phyloP scores from a whole-genome alignment of 2,329 filamentous ascomycete species.

The Nannizziopsis barbatae region DNA sequence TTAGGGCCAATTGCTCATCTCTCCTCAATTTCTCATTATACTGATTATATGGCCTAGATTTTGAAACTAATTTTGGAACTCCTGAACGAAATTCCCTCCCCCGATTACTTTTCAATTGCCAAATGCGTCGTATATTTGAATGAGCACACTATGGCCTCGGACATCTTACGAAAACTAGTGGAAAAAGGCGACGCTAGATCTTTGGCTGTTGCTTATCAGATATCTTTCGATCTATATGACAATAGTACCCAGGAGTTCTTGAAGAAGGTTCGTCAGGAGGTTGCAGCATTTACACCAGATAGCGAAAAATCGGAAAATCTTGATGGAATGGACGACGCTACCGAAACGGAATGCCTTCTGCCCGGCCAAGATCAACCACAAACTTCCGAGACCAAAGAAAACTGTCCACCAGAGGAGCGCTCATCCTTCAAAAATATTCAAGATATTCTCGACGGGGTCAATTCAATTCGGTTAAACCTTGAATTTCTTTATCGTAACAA shows the following conservation, averaged over 20 bases:
- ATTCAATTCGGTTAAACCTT: constrained; percentile 86
- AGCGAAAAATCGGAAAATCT: constrained; percentile 31
- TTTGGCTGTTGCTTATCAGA: constrained; percentile 83
- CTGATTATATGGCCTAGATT: constrained; percentile 45
- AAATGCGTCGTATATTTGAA: constrained; percentile 95
- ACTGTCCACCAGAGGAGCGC: constrained; percentile 40
- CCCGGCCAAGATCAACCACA: constrained; percentile 31
- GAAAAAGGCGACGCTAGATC: constrained; percentile 66
- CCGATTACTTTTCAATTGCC: constrained; percentile 95
- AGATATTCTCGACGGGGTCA: constrained; percentile 68
- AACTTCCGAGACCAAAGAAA: constrained; percentile 44
- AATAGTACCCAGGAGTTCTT: constrained; percentile 97
- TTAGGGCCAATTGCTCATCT: constrained; percentile 11
- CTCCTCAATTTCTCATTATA: background rate
- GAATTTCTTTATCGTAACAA: constrained; percentile 96
- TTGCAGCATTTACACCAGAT: constrained; percentile 49
- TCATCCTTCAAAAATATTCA: constrained; percentile 48
- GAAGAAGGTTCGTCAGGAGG: constrained; percentile 70
- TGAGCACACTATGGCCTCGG: constrained; percentile 79
- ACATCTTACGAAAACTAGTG: constrained; percentile 72
- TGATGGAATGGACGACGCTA: constrained; percentile 42
- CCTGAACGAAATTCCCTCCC: constrained; percentile 81
- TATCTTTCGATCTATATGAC: constrained; percentile 95
- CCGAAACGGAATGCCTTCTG: constrained; percentile 42
- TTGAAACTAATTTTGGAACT: constrained; percentile 85